Evolutionary conservation across 148 eudicot species (phyloP), one percentile per base, ranked within the genome.

Genomic region (Talinum fruticosum): DNA sequence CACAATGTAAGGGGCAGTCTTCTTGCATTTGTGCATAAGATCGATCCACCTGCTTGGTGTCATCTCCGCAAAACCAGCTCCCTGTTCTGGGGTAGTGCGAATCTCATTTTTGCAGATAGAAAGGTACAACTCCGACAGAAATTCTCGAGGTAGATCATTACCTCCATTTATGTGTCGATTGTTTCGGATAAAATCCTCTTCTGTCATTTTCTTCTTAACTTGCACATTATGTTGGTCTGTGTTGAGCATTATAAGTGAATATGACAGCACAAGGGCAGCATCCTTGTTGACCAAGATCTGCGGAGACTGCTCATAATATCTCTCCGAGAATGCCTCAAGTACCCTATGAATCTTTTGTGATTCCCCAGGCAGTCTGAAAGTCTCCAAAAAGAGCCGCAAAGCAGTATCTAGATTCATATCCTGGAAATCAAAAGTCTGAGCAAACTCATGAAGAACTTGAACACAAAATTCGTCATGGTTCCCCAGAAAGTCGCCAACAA

Each of bases 181-280:
- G 78, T 95, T 95, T 30, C 93, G 89, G 68, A 95, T 93, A 73
- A 92, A 95, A 85, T 95, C 97, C 65, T 91, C 99, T 85, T 91
- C 96, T 3, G 89, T 91, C 99, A 95, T 95, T 85, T 92, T 95
- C 79, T 90, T 95, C 87, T 95, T 95, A 29, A 95, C 97, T 88
- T 95, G 99, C 67, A 82, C 87, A 79, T 92, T 95, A 83, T 95
- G 98, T 75, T 89, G 97, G 82, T 95, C 98, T 4, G 98, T 95
- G 81, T 95, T 95, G 12, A 92, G 90, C 96, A 95, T 70, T 79
- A 95, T 95, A 49, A 92, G 26, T 41, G 99, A 92, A 87, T 95
- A 95, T 13, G 97, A 89, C 23, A 95, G 83, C 72, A 95, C 75
- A 54, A 95, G 90, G 30, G 99, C 94, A 78, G 99, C 99, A 86